Evolutionary conservation across 495 filamentous ascomycete genomes (phyloP), one percentile per base, ranked within the genome.

Genomic region (Aspergillus bertholletiae): DNA sequence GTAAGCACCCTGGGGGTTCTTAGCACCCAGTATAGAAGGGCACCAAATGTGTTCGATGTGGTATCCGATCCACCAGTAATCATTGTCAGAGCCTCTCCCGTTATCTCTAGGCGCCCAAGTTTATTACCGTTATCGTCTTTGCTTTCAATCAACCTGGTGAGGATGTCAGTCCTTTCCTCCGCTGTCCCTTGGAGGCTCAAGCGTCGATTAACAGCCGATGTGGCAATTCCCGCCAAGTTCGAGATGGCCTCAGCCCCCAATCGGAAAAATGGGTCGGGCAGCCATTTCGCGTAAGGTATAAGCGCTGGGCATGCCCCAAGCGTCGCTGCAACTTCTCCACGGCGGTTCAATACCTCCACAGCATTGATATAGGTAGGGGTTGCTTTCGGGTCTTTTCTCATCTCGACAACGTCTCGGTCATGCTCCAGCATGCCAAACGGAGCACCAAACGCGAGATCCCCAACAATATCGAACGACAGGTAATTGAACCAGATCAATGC

Each of bases 401-500:
- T 80, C 66, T 85, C 82, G 8, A 84, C 83, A 32, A 85, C 74
- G 59, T 87, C 84, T 56, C 70, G 52, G 34, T 73, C 78, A 64
- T 76, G 76, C 47, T 72, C 63, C 34, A 81, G 69, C 79, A 81
- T 81, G 23, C 77, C 78, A 57, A 81, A 81, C 23, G 79, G 79
- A 17, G 75, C 75, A 37, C 78, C 78, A 53, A 81, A 81, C 20
- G 79, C 79, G 40, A 80, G 56, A 22, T 78, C 75, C 5, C 90
- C 91, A 58, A 96, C 96, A 49, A 94, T 89, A 60, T 96, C 92
- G 59, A 96, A 96, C 35, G 92, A 92, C 9, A 96, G 80, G 68
- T 88, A 96, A 72, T 96, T 96, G 80, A 93, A 94, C 92, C 92
- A 96, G 64, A 91, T 80, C 24, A 96, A 79, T 43, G 85, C 88